These are phyloP conservation scores for Leccinum variabile DNA, from an alignment of 1,284 basidiomycete species.

Conservation along the genomic window DNA sequence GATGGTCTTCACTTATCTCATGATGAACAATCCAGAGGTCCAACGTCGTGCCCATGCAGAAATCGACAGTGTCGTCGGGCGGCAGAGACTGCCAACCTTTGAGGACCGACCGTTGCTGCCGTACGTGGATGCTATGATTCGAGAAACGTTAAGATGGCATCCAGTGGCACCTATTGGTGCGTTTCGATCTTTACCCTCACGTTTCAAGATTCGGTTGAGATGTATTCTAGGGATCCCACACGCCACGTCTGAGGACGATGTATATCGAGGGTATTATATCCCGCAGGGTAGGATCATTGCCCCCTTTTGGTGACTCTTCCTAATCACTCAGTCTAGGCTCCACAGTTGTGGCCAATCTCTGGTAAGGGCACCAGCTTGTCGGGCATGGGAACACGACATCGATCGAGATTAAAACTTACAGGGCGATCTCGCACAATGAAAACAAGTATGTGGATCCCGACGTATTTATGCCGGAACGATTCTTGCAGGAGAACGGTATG, in stretches of 20 bases:
- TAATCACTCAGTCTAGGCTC: not conserved
- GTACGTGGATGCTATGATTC: not conserved
- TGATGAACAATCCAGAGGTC: not conserved
- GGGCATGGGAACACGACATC: not conserved
- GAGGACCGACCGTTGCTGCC: not conserved
- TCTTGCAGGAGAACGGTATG: too few species aligned
- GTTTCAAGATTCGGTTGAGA: too few species aligned
- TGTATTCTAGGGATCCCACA: too few species aligned
- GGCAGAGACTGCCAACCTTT: not conserved
- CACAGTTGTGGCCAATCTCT: not conserved
- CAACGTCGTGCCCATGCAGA: not conserved
- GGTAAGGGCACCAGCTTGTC: not conserved
- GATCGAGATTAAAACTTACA: not conserved
- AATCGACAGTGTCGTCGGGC: not conserved
- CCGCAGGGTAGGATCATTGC: too few species aligned
- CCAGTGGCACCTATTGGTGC: not conserved
- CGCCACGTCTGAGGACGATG: too few species aligned
- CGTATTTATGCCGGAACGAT: too few species aligned
- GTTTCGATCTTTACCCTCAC: not conserved
- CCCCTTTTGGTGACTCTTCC: not conserved
- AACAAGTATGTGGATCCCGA: too few species aligned
- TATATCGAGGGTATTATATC: too few species aligned
- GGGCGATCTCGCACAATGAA: not conserved
- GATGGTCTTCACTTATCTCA: not conserved
- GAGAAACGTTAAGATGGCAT: not conserved